These are phyloP conservation scores for Plasmodium inui DNA, from an alignment of 169 alveolate genomes.

Conservation along the genomic window DNA sequence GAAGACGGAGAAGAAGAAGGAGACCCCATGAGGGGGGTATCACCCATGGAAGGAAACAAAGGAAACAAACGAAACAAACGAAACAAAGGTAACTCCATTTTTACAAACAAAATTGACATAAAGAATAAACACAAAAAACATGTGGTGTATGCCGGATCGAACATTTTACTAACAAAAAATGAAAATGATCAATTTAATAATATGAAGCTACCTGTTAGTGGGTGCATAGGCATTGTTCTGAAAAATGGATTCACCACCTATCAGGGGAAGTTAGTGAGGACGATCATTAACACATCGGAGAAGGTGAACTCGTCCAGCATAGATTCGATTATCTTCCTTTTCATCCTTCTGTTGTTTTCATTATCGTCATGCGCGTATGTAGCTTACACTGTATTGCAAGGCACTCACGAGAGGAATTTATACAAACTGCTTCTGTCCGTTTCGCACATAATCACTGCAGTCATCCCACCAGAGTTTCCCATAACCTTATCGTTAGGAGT, in stretches of 20 bases:
- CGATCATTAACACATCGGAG: constrained; percentile 95
- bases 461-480: constrained; percentile 99
- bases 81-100: constrained; percentile 74
- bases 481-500: constrained; percentile 97
- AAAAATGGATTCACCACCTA: constrained; percentile 92
- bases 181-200: constrained; percentile 76
- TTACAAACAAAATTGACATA: constrained; percentile 54
- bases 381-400: constrained; percentile 79
- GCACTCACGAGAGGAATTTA: constrained; percentile 68
- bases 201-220: constrained; percentile 71
- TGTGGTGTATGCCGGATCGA: constrained; percentile 95
- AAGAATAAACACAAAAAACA: constrained; percentile 85
- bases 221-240: constrained; percentile 81
- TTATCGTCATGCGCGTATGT: constrained; percentile 94
- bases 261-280: constrained; percentile 97
- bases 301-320: constrained; percentile 91
- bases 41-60: constrained; percentile 36
- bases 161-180: constrained; percentile 87
- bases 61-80: no score
- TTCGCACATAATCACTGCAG: constrained; percentile 97
- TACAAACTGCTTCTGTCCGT: constrained; percentile 94
- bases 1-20: no score
- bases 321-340: constrained; percentile 95
- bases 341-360: constrained; percentile 93
- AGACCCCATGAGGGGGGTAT: not conserved